Percentiles rank a stretch among this genome's conserved stretches.
These are phyloP conservation scores for Xylaria nigripes DNA, from an alignment of 495 filamentous ascomycete genomes.

Conservation along the genomic window DNA sequence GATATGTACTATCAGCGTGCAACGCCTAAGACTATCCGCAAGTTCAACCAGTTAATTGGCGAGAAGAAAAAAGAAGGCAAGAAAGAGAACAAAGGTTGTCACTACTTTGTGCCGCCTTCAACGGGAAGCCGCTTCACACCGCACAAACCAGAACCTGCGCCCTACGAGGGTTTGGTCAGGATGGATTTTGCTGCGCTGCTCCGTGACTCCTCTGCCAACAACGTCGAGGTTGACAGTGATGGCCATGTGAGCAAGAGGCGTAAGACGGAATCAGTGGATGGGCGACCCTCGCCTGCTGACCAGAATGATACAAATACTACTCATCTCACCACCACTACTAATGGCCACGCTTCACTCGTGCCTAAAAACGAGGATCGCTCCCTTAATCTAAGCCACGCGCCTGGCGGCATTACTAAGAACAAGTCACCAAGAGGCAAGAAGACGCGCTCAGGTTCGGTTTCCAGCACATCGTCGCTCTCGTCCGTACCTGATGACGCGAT, in stretches of 20 bases:
- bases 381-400: neutral
- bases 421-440: slow-evolving; percentile 18
- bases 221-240: slow-evolving; percentile 14
- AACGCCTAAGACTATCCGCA: slow-evolving; percentile 31
- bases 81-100: slow-evolving; percentile 36
- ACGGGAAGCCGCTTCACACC: slow-evolving; percentile 25
- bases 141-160: slow-evolving; percentile 32
- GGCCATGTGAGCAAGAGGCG: slow-evolving; percentile 31
- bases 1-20: slow-evolving; percentile 41
- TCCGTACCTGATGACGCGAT: slow-evolving; percentile 32
- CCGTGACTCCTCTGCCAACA: slow-evolving; percentile 3
- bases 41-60: slow-evolving; percentile 35
- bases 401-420: slow-evolving; percentile 2
- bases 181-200: slow-evolving; percentile 23
- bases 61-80: slow-evolving; percentile 44
- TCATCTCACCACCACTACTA: neutral
- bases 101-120: slow-evolving; percentile 39
- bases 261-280: slow-evolving; percentile 2
- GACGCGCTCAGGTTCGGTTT: slow-evolving; percentile 24
- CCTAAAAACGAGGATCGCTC: neutral
- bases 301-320: neutral
- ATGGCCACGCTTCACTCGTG: neutral
- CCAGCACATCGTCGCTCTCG: slow-evolving; percentile 33
- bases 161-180: slow-evolving; percentile 35
- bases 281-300: neutral